A percentile compares a stretch with the other conserved stretches of the same genome.
Evolutionary conservation across 2,329 filamentous ascomycete genomes (phyloP).

Genomic region (Furcasterigmium furcatum): DNA sequence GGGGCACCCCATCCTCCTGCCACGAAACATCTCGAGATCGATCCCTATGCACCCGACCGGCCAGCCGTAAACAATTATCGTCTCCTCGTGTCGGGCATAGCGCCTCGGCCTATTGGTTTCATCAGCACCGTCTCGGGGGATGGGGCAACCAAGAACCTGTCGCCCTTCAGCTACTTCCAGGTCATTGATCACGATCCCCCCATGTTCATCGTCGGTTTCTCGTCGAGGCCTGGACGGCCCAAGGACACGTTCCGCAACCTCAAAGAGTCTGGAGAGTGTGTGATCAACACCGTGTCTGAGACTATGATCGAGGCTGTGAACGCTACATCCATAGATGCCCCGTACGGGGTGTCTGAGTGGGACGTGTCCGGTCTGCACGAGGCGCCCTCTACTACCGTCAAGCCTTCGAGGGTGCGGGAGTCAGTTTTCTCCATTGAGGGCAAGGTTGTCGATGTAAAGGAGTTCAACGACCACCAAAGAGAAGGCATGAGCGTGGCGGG

Average conservation of each 20-base stretch:
- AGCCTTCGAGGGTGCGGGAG: conserved; percentile 72
- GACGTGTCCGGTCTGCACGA: conserved; percentile 55
- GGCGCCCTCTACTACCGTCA: conserved; percentile 46
- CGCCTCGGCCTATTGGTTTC: conserved; percentile 77
- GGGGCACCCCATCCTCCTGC: conserved; percentile 52
- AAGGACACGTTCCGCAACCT: conserved; percentile 83
- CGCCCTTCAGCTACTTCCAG: conserved; percentile 85
- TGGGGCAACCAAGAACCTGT: conserved; percentile 66
- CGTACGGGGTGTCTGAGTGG: conserved; percentile 78
- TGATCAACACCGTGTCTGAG: conserved; percentile 85
- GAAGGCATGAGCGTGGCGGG: conserved; percentile 74
- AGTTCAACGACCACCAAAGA: conserved; percentile 70
- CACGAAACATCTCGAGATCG: conserved; percentile 66
- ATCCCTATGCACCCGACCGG: conserved; percentile 72
- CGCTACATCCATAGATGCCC: conserved; percentile 72
- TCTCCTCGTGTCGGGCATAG: conserved; percentile 77
- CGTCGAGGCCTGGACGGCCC: conserved; percentile 41
- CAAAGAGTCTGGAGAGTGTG: conserved; percentile 67
- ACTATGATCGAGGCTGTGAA: conserved; percentile 87
- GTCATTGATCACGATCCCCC: conserved; percentile 84
- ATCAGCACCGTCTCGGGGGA: conserved; percentile 55
- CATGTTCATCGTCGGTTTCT: conserved; percentile 64
- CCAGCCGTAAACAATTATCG: conserved; percentile 80
- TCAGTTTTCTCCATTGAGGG: conserved; percentile 81
- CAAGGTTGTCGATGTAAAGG: conserved; percentile 68